Base-by-base conservation (phyloP, 805 yeast genomes). In the baker's yeast (Saccharomyces cerevisiae) region DNA sequence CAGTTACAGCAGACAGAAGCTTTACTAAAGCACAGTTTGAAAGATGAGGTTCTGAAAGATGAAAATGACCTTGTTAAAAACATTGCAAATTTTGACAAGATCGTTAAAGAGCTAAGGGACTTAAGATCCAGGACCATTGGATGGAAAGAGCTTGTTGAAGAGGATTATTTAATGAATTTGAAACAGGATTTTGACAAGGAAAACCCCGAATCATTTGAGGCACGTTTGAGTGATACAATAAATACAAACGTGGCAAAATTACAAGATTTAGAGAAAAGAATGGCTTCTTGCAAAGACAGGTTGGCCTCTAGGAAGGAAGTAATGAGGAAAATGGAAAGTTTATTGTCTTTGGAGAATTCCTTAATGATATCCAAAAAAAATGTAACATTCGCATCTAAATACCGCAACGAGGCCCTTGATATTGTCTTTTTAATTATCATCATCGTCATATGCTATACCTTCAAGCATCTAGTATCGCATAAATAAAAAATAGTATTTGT, bases 1-100 rank as follows among this genome's bases (percentile, higher is more conserved):
- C 60, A 58, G 47, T 51, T 67, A 46, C 53, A 58, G 6, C 64
- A 60, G 46, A 59, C 64, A 36, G 73, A 71, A 36, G 51, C 49
- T 4, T 41, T 55, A 4, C 52, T 70, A 49, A 64, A 62, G 52
- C 55, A 54, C 14, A 59, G 56, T 32, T 52, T 67, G 14, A 57
- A 54, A 21, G 62, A 63, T 27, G 54, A 57, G 17, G 50, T 70
- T 52, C 47, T 63, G 49, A 61, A 61, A 46, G 63, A 64, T 54
- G 75, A 65, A 57, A 60, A 31, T 50, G 64, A 56, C 26, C 64
- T 59, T 57, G 65, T 57, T 59, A 70, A 63, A 53, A 62, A 46
- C 30, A 61, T 69, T 6, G 57, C 65, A n/a, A 63, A 65, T 27
- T 60, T 66, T 8, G 63, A 62, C 21, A 56, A 64, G 2, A 51